Evolutionary conservation across 352 stramenopile genomes (phyloP), one percentile per base, ranked within the genome.

Genomic region (Globisporangium polare): DNA sequence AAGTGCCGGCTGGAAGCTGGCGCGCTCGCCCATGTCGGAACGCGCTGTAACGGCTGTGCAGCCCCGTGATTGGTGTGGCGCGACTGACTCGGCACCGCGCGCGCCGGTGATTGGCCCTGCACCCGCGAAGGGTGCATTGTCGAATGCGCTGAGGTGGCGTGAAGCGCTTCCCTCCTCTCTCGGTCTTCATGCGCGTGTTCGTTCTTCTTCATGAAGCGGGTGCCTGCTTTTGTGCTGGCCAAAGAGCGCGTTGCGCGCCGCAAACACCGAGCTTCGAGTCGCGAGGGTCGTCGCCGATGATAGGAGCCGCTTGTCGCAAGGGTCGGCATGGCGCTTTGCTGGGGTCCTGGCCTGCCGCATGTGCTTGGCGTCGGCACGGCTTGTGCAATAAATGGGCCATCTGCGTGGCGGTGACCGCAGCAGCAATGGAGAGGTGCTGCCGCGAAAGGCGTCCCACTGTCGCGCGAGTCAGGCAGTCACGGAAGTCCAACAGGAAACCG

Each of bases 51-150:
- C 55, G 12, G 42, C 42, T 22, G 7, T 12, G 22, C 29, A 9
- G 39, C 6, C 22, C 9, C 18, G 8, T 62, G 55, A 62, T 62
- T 62, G 55, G 55, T 17, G 39, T 53, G 43, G 41, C 24, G 7
- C 39, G 26, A 27, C 42, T 62, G 55, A 62, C 55, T 62, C 26
- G 18, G 55, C 15, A 42, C n/a, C 17, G 26, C 42, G 5, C 55
- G 27, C 27, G 26, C 12, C 18, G 29, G 9, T 62, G 39, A 62
- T 62, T 62, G 55, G 55, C 29, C 26, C 18, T 9, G 29, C 39
- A 20, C 8, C 7, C 7, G 39, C 10, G n/a, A 8, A 53, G 5
- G 35, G 12, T 37, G 22, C 24, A 46, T 58, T 65, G 49, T 55
- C 49, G 49, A 55, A 27, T 18, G 15, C 22, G 13, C 22, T 18